Base-by-base conservation (phyloP, 495 filamentous ascomycete species). In the Massariosphaeria phaeospora region DNA sequence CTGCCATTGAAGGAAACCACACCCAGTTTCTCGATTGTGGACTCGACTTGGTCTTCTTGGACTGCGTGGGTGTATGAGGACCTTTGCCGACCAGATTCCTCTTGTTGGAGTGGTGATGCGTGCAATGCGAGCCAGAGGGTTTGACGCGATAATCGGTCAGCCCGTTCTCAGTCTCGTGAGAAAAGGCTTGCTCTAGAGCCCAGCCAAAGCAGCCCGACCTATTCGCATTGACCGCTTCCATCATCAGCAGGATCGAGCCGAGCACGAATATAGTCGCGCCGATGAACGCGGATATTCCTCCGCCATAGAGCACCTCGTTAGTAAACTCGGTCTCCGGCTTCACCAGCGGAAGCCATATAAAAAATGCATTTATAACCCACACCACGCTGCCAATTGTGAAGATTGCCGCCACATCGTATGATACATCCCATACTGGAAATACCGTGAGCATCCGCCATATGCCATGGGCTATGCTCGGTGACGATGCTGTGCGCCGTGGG, bases 201-300 rank as follows among this genome's bases (percentile, higher is more conserved):
- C 82, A 88, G 13, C 84, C 84, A 67, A 88, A 87, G 64, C 84
- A 88, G 11, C 79, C 81, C 0, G 76, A 69, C 15, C 77, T 68
- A 49, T 83, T 81, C 50, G 81, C 81, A 66, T 88, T 86, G 3
- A 87, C 71, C 9, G 84, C 84, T 62, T 89, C 85, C 3, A 85
- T 65, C 61, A 88, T 73, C 12, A 88, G 67, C 20, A 88, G 63
- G 0, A 88, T 66, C 52, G 77, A 80, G 0, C 84, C 84, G 15
- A 86, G 49, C 61, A 84, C 81, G 63, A 88, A 87, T 3, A 88
- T 68, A 0, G 81, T 84, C 1, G 81, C 80, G n/a, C 85, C 84
- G 23, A 87, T 74, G 54, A 86, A 83, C 3, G 79, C 84, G 0
- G 79, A 82, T 8, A 84, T 74, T 10, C 85, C 85, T 3, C 81